These are phyloP conservation scores for Pseudogymnoascus sp. DNA, from an alignment of 2,329 filamentous ascomycete genomes.

Conservation along the genomic window DNA sequence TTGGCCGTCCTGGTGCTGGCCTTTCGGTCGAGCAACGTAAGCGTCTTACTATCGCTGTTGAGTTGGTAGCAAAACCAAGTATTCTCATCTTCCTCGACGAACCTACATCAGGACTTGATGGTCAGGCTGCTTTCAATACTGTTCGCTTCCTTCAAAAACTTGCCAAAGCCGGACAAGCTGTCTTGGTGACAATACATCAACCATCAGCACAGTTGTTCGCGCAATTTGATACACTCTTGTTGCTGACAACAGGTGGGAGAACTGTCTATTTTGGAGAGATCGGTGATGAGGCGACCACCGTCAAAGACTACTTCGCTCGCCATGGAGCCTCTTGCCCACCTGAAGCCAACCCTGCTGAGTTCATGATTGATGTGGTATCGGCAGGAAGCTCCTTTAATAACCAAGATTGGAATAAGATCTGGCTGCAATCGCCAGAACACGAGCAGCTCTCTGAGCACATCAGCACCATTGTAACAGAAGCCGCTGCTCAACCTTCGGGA, in stretches of 20 bases:
- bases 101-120: constrained; percentile 55
- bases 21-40: constrained; percentile 57
- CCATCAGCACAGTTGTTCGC: constrained; percentile 47
- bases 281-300: constrained; percentile 48
- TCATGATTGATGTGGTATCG: constrained; percentile 35
- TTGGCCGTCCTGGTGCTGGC: constrained; percentile 54
- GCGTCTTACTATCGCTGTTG: constrained; percentile 54
- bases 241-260: constrained; percentile 57
- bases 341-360: constrained; percentile 45
- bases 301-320: constrained; percentile 57
- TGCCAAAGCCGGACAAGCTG: constrained; percentile 45
- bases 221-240: constrained; percentile 53
- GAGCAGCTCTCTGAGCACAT: constrained; percentile 52
- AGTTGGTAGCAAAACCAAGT: constrained; percentile 49
- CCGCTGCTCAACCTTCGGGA: constrained; percentile 38
- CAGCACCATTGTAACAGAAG: constrained; percentile 50
- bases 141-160: constrained; percentile 55
- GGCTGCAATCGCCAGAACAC: constrained; percentile 57
- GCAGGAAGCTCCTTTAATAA: constrained; percentile 21
- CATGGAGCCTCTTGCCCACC: constrained; percentile 47
- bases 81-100: constrained; percentile 57
- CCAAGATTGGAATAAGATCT: constrained; percentile 63
- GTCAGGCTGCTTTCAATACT: constrained; percentile 57
- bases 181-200: constrained; percentile 50
- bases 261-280: constrained; percentile 65